Percentiles rank a stretch among this genome's conserved stretches.
phyloP scores from a whole-genome alignment of 495 filamentous ascomycete genomes.

The Neurospora sp. region DNA sequence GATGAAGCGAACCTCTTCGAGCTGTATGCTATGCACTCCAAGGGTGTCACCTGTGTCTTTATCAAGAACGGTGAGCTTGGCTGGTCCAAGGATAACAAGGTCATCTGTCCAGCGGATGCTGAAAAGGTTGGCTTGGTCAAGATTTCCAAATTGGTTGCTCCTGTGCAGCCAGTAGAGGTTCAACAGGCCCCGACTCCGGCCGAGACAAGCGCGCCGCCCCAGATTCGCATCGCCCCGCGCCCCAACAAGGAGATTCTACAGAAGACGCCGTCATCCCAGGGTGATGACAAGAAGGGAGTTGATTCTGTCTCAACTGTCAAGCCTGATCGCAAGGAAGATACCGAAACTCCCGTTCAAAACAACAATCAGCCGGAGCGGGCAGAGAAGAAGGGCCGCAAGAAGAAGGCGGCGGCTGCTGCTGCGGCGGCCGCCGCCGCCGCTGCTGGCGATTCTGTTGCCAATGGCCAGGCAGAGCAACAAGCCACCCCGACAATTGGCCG shows the following conservation, averaged over 20 bases:
- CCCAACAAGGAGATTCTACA: slow-evolving; percentile 29
- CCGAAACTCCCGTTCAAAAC: slow-evolving; percentile 24
- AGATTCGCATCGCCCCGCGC: slow-evolving; percentile 29
- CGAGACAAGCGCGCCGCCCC: slow-evolving; percentile 11
- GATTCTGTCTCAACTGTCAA: slow-evolving; percentile 21
- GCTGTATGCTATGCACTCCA: slow-evolving; percentile 94
- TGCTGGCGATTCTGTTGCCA: slow-evolving; percentile 19
- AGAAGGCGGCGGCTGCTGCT: slow-evolving; percentile 30
- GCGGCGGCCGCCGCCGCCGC: slow-evolving; percentile 23
- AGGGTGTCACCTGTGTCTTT: slow-evolving; percentile 76
- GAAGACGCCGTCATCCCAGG: slow-evolving; percentile 22
- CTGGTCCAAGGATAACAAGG: slow-evolving; percentile 79
- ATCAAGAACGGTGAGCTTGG: slow-evolving; percentile 83
- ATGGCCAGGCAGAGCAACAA: neutral
- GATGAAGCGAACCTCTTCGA: slow-evolving; percentile 66
- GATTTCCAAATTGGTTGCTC: slow-evolving; percentile 34
- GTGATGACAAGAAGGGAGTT: slow-evolving; percentile 19
- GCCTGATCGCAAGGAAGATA: slow-evolving; percentile 32
- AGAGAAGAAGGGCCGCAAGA: slow-evolving; percentile 40
- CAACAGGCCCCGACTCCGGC: slow-evolving; percentile 9
- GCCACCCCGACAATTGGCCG: slow-evolving; percentile 11
- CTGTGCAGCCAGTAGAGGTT: slow-evolving; percentile 23
- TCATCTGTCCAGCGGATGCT: slow-evolving; percentile 65
- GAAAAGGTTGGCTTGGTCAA: slow-evolving; percentile 50
- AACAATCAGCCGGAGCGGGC: slow-evolving; percentile 27